Evolutionary conservation across 805 yeast species (phyloP), one percentile per base, ranked within the genome.

Genomic region (Suhomyces pyralidae): DNA sequence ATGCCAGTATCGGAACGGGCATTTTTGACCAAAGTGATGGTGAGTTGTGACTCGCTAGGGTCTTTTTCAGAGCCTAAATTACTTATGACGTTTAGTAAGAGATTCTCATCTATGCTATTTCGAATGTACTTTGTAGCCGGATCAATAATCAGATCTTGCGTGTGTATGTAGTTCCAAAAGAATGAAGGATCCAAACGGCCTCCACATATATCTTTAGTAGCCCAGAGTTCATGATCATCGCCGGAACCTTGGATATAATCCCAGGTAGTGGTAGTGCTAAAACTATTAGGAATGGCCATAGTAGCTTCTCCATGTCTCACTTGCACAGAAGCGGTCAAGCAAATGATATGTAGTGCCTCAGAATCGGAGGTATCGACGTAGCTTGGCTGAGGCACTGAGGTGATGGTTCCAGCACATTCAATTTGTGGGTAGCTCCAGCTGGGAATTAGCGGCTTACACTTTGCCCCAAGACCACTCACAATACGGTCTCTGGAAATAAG

Each of bases 191-290:
- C 78, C 28, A 90, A 65, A 0, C 76, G 70, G 4, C 79, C 73
- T 0, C 86, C 80, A 36, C 73, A 70, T 1, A 70, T 46, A 3
- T 64, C 67, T 34, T 55, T 55, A 1, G 74, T 63, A 0, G 70
- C 69, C 97, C 97, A 91, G 9, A 85, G 71, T 61, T 91, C 97
- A 64, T 91, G 96, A 61, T 92, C 97, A 66, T 91, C 97, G 0
- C 94, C 97, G 0, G 97, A 94, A 1, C 97, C 97, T 67, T 90
- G 97, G 1, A 90, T 88, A 62, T 91, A 91, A 20, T 64, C 58
- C 65, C 70, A 67, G 5, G 63, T 47, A 5, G 50, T 34, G 30
- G 45, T 17, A 10, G 32, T 45, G 10, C 26, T 14, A 14, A 17
- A n/a, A 10, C 17, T n/a, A 24, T 17, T 22, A n/a, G 26, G 6